Evolutionary conservation across 106 monocot genomes (phyloP), one percentile per base, ranked within the genome.

Genomic region (Agapanthus africanus): DNA sequence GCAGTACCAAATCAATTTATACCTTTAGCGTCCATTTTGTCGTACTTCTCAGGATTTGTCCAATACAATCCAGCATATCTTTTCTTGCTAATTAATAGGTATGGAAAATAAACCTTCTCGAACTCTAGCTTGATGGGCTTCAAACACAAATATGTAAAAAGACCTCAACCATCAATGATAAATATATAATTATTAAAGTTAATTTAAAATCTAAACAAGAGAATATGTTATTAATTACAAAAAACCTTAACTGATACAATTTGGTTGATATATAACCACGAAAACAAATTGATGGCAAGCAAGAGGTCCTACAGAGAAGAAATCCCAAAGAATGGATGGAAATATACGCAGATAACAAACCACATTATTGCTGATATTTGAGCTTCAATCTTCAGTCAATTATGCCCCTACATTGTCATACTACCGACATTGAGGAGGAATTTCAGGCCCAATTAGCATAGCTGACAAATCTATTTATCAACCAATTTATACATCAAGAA

Each of bases 21-120:
- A 90, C 97, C 97, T 86, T 97, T 97, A 2, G 97, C 90, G 54
- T 97, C 97, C 92, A 97, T 97, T 81, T 97, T 97, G 74, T 97
- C 97, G 81, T 83, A 92, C 33, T 84, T 92, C 40, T 87, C 82
- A 62, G 97, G 86, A 77, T 84, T 92, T 63, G 97, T 89, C 97
- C 97, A 97, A 68, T 78, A 92, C 61, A 97, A 81, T 63, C 97
- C 97, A 72, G 97, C 97, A 76, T 97, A 97, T 79, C 97, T 84
- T 82, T 97, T 97, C 89, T 97, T 97, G 86, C 89, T 97, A 59
- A 97, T 97, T 56, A 97, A 71, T 59, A 97, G 76, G 74, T 89
- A 97, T 38, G 97, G 97, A 78, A 77, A 97, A 52, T 97, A 97
- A 22, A 97, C 92, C 77, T 97, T 97, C 81, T 97, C 97, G 77